phyloP scores from a whole-genome alignment of 306 rosid species.

The Begonia fuchsioides region DNA sequence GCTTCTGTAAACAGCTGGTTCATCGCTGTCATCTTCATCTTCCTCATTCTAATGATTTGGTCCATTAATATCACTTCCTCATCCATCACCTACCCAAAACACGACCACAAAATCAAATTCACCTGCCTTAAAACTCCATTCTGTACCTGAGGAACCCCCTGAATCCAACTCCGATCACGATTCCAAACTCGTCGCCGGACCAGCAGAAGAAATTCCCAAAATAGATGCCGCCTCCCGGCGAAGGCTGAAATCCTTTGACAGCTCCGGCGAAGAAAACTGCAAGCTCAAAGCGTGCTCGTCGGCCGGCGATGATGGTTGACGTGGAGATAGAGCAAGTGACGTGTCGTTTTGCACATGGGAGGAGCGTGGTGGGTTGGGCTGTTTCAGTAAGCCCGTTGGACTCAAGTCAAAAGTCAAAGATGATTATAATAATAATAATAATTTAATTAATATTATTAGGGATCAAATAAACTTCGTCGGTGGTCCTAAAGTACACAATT shows the following conservation, averaged over 20 bases:
- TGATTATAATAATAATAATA: too few species aligned
- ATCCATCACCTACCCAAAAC: constrained; percentile 8
- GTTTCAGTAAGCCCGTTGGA: too few species aligned
- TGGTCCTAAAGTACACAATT: too few species aligned
- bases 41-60: constrained; percentile 69
- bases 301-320: constrained; percentile 52
- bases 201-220: too few species aligned
- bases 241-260: too few species aligned
- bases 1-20: constrained; percentile 60
- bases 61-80: constrained; percentile 57
- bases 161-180: too few species aligned
- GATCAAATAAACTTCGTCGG: too few species aligned
- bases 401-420: too few species aligned
- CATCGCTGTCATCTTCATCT: constrained; percentile 60
- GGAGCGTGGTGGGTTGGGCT: too few species aligned
- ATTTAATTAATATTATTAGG: neutral
- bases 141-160: neutral
- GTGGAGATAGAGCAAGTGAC: constrained; percentile 42
- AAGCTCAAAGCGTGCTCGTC: constrained; percentile 41
- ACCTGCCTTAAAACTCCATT: constrained; percentile 14
- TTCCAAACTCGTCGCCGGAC: too few species aligned
- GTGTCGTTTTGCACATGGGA: too few species aligned
- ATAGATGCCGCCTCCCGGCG: constrained; percentile 4
- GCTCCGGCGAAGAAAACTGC: constrained; percentile 33
- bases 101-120: constrained; percentile 1